Evolutionary conservation across 176 grass and related monocot genomes (phyloP).

Genomic region (Rhipidocladum racemiflorum): DNA sequence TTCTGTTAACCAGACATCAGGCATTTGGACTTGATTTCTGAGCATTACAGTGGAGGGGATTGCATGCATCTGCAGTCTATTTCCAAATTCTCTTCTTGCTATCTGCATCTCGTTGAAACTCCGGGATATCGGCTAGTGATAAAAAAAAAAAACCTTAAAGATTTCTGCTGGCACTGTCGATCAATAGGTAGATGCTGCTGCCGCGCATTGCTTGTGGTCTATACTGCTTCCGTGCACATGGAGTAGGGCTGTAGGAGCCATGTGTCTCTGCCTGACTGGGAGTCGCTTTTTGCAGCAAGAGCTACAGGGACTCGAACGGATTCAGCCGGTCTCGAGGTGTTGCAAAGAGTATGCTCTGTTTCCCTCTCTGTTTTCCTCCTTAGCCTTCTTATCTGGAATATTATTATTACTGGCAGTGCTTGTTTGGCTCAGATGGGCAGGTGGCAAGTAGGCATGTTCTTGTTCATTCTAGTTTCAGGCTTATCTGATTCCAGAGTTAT

Average conservation of each 20-base stretch:
- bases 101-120: not conserved
- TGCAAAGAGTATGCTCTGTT: slow-evolving; percentile 82
- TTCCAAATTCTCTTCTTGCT: not conserved
- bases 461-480: slow-evolving; percentile 7
- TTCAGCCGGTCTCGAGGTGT: slow-evolving; percentile 78
- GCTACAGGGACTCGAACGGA: slow-evolving; percentile 70
- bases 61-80: not conserved
- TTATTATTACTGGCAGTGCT: not conserved
- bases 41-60: not conserved
- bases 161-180: slow-evolving; percentile 6
- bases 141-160: not conserved
- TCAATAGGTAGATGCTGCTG: not conserved
- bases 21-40: not conserved
- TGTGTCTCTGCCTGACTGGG: slow-evolving; percentile 11
- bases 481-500: not conserved
- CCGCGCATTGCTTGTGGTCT: slow-evolving; percentile 1
- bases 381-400: not conserved
- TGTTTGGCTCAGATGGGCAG: slow-evolving; percentile 28
- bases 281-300: slow-evolving; percentile 61
- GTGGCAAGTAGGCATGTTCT: not conserved
- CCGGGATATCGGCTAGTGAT: not conserved
- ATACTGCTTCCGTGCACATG: slow-evolving; percentile 29
- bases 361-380: not conserved
- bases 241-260: not conserved
- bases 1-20: not conserved